Percentiles rank a stretch among this genome's conserved stretches.
Evolutionary conservation across 1,139 yeast genomes (phyloP).

Genomic region (Kazachstania sp.): DNA sequence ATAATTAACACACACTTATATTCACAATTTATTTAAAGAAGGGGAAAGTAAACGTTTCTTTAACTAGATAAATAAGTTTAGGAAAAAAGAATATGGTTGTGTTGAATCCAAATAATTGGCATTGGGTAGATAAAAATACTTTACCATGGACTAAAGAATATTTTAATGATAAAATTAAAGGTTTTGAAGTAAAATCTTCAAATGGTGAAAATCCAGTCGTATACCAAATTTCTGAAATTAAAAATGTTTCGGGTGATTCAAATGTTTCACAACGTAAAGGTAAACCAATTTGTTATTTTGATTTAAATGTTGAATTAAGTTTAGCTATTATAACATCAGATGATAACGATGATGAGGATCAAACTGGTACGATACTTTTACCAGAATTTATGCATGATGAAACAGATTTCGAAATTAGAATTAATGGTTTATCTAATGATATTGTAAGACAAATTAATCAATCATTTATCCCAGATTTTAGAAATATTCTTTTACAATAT

Average conservation of each 20-base stretch:
- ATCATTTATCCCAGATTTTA: conserved; percentile 44
- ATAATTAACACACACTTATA: too few relatives aligned
- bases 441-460: conserved; percentile 36
- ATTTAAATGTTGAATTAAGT: conserved; percentile 45
- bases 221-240: conserved; percentile 34
- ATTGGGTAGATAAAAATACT: conserved; percentile 77
- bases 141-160: conserved; percentile 66
- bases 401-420: conserved; percentile 50
- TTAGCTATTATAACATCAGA: conserved; percentile 33
- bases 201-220: conserved; percentile 31
- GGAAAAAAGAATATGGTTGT: conserved; percentile 50
- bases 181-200: conserved; percentile 26
- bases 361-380: conserved; percentile 37
- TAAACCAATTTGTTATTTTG: conserved; percentile 65
- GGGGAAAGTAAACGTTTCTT: too few relatives aligned
- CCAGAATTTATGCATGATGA: conserved; percentile 74
- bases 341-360: conserved; percentile 24
- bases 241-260: conserved; percentile 59
- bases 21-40: too few relatives aligned
- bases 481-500: conserved; percentile 43
- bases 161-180: conserved; percentile 39
- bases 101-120: conserved; percentile 84
- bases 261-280: conserved; percentile 79
- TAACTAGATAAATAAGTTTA: too few relatives aligned
- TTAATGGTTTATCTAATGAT: conserved; percentile 35